Evolutionary conservation across 1,284 basidiomycete species (phyloP).

Genomic region (Veloboletus limbatus): DNA sequence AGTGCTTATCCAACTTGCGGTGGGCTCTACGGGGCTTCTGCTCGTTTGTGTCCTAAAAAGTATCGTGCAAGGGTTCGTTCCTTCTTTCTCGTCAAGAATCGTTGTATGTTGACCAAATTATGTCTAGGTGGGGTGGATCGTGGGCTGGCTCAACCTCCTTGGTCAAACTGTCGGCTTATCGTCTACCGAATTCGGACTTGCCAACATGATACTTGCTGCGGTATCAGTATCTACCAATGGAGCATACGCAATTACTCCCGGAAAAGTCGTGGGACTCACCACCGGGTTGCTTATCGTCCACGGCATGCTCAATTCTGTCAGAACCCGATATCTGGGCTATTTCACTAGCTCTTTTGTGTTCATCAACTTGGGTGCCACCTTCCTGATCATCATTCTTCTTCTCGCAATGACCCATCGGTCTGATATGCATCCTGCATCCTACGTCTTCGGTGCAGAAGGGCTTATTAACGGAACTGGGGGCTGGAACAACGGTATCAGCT

Average conservation of each 20-base stretch:
- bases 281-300: slow-evolving; percentile 70
- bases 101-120: background rate
- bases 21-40: slow-evolving; percentile 76
- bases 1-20: slow-evolving; percentile 83
- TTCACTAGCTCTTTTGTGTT: slow-evolving; percentile 85
- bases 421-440: slow-evolving; percentile 78
- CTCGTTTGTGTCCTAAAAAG: slow-evolving; percentile 65
- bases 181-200: slow-evolving; percentile 86
- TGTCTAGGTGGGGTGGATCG: slow-evolving; percentile 60
- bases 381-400: slow-evolving; percentile 80
- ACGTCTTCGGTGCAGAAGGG: slow-evolving; percentile 76
- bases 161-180: slow-evolving; percentile 82
- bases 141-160: slow-evolving; percentile 86
- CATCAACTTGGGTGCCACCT: slow-evolving; percentile 78
- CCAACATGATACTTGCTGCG: slow-evolving; percentile 87
- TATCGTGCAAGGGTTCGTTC: slow-evolving; percentile 56
- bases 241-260: slow-evolving; percentile 31
- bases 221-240: slow-evolving; percentile 35
- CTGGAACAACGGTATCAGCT: slow-evolving; percentile 77
- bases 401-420: slow-evolving; percentile 73
- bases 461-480: slow-evolving; percentile 77
- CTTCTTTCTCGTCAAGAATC: slow-evolving; percentile 8
- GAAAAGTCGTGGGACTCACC: slow-evolving; percentile 76
- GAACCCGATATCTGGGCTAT: slow-evolving; percentile 75
- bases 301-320: slow-evolving; percentile 77